phyloP scores from a whole-genome alignment of 2,329 filamentous ascomycete genomes.

The Phaeomoniella chlamydospora region DNA sequence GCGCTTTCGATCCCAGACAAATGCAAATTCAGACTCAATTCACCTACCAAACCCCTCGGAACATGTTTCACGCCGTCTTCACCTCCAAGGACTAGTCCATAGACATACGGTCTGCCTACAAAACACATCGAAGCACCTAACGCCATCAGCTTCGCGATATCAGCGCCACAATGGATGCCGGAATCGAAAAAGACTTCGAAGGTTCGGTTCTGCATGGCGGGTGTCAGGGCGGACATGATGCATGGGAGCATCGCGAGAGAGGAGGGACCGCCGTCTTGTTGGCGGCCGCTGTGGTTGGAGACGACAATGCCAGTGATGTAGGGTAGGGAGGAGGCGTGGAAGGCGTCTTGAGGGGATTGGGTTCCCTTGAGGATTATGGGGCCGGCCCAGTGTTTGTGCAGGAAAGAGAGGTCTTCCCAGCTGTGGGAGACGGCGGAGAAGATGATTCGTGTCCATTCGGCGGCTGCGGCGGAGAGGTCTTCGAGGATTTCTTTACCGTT shows the following conservation, averaged over 20 bases:
- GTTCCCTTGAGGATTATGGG: conserved; percentile 47
- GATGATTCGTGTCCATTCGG: conserved; percentile 36
- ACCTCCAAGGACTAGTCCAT: conserved; percentile 41
- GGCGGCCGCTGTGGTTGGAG: conserved; percentile 35
- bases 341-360: conserved; percentile 29
- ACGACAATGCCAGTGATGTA: conserved; percentile 33
- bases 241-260: conserved; percentile 36
- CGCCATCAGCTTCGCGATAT: conserved; percentile 32
- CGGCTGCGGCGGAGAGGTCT: conserved; percentile 32
- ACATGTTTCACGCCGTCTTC: conserved; percentile 39
- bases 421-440: conserved; percentile 39
- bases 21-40: conserved; percentile 9
- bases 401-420: conserved; percentile 47
- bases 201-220: conserved; percentile 8
- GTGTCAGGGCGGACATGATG: conserved; percentile 33
- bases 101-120: conserved; percentile 37
- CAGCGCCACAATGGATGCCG: conserved; percentile 28
- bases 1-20: conserved; percentile 5
- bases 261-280: conserved; percentile 30
- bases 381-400: conserved; percentile 47
- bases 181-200: conserved; percentile 31
- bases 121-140: conserved; percentile 39
- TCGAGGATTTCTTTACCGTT: conserved; percentile 32
- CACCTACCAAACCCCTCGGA: conserved; percentile 13
- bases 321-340: conserved; percentile 11